A percentile compares a stretch with the other conserved stretches of the same genome.
These are phyloP conservation scores for Alternaria angustiovoidea DNA, from an alignment of 2,329 filamentous ascomycete genomes.

Conservation along the genomic window DNA sequence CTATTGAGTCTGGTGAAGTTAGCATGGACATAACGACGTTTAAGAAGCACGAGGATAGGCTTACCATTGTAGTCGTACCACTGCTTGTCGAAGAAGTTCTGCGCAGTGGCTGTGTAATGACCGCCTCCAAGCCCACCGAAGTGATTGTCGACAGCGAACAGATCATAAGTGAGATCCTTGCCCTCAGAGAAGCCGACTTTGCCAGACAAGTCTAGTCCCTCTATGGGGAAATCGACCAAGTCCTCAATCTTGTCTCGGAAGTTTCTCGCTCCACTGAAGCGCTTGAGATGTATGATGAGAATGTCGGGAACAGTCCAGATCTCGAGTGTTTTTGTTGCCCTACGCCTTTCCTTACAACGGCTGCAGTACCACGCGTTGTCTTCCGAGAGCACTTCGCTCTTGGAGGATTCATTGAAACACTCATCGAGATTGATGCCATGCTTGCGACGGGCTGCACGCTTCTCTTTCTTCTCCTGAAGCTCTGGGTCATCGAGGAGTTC, in stretches of 20 bases:
- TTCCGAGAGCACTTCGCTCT: constrained; percentile 90
- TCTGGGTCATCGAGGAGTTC: constrained; percentile 65
- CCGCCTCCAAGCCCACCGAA: constrained; percentile 92
- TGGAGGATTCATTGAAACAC: constrained; percentile 93
- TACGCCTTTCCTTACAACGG: constrained; percentile 89
- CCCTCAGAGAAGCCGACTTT: constrained; percentile 82
- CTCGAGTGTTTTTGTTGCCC: constrained; percentile 95
- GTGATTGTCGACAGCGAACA: constrained; percentile 96
- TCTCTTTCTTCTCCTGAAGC: constrained; percentile 69
- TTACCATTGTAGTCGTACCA: constrained; percentile 98
- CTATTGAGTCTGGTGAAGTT: constrained; percentile 71
- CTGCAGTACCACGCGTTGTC: constrained; percentile 98
- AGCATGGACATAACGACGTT: background rate
- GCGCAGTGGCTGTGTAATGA: constrained; percentile 94
- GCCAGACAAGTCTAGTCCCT: constrained; percentile 81
- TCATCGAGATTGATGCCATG: constrained; percentile 85
- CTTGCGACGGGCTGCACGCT: constrained; percentile 71
- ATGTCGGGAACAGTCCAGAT: constrained; percentile 98
- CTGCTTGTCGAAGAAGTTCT: constrained; percentile 85
- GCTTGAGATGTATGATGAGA: constrained; percentile 91
- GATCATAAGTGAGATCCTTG: constrained; percentile 86
- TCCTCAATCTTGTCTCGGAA: constrained; percentile 92
- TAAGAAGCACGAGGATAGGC: background rate
- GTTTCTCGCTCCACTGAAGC: constrained; percentile 84
- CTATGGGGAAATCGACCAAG: constrained; percentile 87